These are phyloP conservation scores for Schwanniomyces yamadae DNA, from an alignment of 805 yeast species.

Conservation along the genomic window DNA sequence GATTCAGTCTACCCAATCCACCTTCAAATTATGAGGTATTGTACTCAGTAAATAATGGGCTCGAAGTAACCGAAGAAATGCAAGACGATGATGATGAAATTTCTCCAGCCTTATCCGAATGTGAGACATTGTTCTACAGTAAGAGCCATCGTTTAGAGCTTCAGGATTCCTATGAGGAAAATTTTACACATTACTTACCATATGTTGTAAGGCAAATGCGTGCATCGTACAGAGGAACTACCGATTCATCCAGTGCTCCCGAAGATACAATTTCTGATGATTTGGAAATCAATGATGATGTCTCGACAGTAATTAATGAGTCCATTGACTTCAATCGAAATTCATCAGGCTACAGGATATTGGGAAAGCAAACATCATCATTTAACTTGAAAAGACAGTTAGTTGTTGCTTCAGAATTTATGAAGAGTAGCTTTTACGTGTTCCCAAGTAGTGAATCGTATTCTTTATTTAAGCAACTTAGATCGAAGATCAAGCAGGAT, in stretches of 20 bases:
- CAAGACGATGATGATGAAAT: neutral
- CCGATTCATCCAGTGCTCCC: too few species aligned
- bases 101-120: slow-evolving; percentile 29
- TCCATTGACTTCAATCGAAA: slow-evolving; percentile 10
- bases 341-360: slow-evolving; percentile 10
- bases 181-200: slow-evolving; percentile 38
- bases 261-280: neutral
- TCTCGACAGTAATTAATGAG: slow-evolving; percentile 20
- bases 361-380: slow-evolving; percentile 18
- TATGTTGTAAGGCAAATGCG: slow-evolving; percentile 29
- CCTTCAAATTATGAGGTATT: neutral
- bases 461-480: slow-evolving; percentile 25
- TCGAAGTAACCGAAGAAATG: neutral
- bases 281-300: slow-evolving; percentile 15
- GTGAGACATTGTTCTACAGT: slow-evolving; percentile 32
- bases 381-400: slow-evolving; percentile 29
- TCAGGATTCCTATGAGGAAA: slow-evolving; percentile 37
- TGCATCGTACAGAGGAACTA: neutral
- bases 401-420: slow-evolving; percentile 32
- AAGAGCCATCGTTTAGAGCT: slow-evolving; percentile 26
- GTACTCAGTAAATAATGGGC: neutral
- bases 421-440: slow-evolving; percentile 26
- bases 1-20: neutral
- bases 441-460: slow-evolving; percentile 32
- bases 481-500: slow-evolving; percentile 19